Percentiles rank a stretch among this genome's conserved stretches.
These are phyloP conservation scores for Aspergillus affinis DNA, from an alignment of 495 filamentous ascomycete genomes.

Conservation along the genomic window DNA sequence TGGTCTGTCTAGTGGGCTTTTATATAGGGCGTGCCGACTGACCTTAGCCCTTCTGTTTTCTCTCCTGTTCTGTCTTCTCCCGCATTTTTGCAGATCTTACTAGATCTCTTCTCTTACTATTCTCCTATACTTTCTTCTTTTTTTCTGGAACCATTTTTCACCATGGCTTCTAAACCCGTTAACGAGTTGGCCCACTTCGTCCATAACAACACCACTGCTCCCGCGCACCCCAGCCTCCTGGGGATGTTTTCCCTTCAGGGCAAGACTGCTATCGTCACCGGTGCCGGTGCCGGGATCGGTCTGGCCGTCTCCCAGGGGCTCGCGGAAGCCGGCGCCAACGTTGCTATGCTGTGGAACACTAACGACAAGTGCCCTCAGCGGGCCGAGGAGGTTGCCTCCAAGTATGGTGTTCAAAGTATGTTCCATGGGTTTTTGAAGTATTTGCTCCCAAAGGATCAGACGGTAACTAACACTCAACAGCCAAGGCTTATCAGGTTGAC, in stretches of 20 bases:
- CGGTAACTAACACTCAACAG: conserved; percentile 36
- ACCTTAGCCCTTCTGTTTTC: not conserved
- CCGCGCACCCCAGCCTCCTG: conserved; percentile 61
- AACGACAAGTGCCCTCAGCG: conserved; percentile 68
- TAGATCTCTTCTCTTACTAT: conserved; percentile 7
- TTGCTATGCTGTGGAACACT: conserved; percentile 83
- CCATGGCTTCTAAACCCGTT: conserved; percentile 38
- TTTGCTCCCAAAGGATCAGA: too few relatives aligned
- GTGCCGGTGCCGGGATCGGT: conserved; percentile 81
- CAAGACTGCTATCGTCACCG: conserved; percentile 80
- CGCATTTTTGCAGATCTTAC: not conserved
- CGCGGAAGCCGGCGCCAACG: conserved; percentile 84
- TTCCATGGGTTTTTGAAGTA: not conserved
- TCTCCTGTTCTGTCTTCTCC: not conserved
- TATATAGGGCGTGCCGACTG: conserved; percentile 2
- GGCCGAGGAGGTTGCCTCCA: conserved; percentile 70
- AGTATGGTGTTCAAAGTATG: conserved; percentile 78
- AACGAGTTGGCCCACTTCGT: conserved; percentile 52
- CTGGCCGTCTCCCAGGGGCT: conserved; percentile 70
- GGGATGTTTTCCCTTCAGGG: conserved; percentile 83
- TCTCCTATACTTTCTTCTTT: conserved; percentile 4
- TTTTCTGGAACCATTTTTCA: conserved; percentile 7
- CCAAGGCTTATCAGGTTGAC: conserved; percentile 74
- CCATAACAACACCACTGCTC: conserved; percentile 60
- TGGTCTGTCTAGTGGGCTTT: not conserved